Evolutionary conservation across 2,329 filamentous ascomycete genomes (phyloP).

Genomic region (Colletotrichum sp.): DNA sequence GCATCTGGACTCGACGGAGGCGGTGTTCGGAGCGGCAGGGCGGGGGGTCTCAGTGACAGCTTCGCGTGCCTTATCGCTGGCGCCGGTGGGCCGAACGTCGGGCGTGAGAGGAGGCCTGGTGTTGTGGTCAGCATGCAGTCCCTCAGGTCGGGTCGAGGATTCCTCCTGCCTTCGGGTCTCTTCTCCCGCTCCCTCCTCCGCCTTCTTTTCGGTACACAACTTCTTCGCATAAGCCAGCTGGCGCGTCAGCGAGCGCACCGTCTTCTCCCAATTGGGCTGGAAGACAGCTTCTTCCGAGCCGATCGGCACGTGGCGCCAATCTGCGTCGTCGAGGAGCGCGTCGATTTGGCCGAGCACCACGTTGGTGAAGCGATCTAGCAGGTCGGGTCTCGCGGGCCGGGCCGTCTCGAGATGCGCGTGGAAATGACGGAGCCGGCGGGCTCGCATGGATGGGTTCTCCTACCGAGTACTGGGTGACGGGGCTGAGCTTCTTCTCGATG

Average conservation of each 20-base stretch:
- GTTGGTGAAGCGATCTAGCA: not conserved
- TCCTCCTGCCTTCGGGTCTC: not conserved
- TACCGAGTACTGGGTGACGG: not conserved
- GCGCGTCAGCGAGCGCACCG: not conserved
- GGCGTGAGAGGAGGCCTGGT: not conserved
- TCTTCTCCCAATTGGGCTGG: not conserved
- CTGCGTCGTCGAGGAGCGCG: not conserved
- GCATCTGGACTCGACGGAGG: no score
- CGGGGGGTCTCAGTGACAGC: not conserved
- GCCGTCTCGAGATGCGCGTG: not conserved
- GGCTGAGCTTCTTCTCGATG: not conserved
- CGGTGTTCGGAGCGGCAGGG: not conserved
- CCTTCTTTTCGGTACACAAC: not conserved
- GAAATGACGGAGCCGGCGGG: no score
- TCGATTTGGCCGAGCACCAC: not conserved
- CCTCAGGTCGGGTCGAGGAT: not conserved
- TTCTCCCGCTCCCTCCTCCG: not conserved
- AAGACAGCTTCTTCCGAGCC: not conserved
- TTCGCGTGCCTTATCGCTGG: not conserved
- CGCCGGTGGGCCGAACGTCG: not conserved
- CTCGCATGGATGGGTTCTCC: no score
- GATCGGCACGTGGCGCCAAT: not conserved
- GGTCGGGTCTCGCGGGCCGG: not conserved
- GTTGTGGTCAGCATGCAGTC: not conserved
- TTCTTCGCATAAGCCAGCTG: not conserved